phyloP scores from a whole-genome alignment of 140 eudicot genomes.

The Ambrosia hybrid region DNA sequence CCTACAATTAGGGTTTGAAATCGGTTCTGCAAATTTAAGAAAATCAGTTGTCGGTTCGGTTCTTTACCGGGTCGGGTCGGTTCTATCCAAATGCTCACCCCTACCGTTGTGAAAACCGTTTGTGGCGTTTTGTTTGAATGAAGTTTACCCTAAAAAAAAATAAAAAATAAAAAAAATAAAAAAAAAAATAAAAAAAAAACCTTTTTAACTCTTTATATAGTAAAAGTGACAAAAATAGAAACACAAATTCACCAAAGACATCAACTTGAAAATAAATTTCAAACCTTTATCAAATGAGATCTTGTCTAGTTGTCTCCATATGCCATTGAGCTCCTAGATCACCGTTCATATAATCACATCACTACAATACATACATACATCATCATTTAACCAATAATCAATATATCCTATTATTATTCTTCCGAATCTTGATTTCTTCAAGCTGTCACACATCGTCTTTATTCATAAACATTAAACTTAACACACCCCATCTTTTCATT shows the following conservation, averaged over 20 bases:
- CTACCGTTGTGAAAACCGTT: too few relatives aligned
- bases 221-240: slow-evolving; percentile 1
- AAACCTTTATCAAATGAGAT: slow-evolving; percentile 18
- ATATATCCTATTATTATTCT: slow-evolving; percentile 15
- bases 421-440: slow-evolving; percentile 32
- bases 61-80: too few relatives aligned
- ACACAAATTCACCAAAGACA: not conserved
- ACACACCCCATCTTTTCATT: slow-evolving; percentile 11
- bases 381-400: too few relatives aligned
- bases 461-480: not conserved
- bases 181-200: not conserved
- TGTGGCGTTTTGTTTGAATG: too few relatives aligned
- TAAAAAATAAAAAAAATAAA: not conserved
- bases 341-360: slow-evolving; percentile 19
- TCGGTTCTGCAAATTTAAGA: too few relatives aligned
- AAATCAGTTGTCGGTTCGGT: too few relatives aligned
- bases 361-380: not conserved
- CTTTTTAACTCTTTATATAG: not conserved
- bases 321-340: slow-evolving; percentile 14
- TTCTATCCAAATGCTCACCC: too few relatives aligned
- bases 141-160: too few relatives aligned
- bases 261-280: not conserved
- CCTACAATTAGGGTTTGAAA: too few relatives aligned
- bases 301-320: slow-evolving; percentile 41
- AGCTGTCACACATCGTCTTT: slow-evolving; percentile 31